A percentile compares a stretch with the other conserved stretches of the same genome.
Evolutionary conservation across 495 filamentous ascomycete species (phyloP).

Genomic region (Podospora conica): DNA sequence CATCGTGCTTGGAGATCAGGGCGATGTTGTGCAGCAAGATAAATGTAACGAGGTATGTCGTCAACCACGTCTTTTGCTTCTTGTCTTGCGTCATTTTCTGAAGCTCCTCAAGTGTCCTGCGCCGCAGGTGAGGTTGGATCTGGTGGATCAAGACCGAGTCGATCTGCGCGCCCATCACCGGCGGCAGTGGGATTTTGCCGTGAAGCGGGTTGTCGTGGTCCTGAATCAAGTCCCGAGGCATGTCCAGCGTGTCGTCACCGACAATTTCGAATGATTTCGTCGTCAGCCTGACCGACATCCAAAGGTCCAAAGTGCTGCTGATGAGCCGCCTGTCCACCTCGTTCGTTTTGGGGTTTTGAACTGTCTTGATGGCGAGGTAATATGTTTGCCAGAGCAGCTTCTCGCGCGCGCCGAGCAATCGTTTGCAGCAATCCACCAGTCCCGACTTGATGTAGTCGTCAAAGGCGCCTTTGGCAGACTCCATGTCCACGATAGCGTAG

Average conservation of each 20-base stretch:
- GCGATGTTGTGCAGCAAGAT: slow-evolving; percentile 54
- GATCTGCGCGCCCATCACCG: slow-evolving; percentile 55
- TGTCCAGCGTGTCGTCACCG: slow-evolving; percentile 49
- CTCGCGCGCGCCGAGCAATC: slow-evolving; percentile 31
- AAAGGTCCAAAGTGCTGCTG: slow-evolving; percentile 45
- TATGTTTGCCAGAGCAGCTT: slow-evolving; percentile 41
- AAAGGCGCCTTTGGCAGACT: slow-evolving; percentile 38
- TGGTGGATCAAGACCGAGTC: slow-evolving; percentile 52
- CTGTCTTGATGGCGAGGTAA: slow-evolving; percentile 30
- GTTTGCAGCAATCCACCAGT: slow-evolving; percentile 35
- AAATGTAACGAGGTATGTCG: slow-evolving; percentile 52
- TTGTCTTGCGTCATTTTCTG: slow-evolving; percentile 52
- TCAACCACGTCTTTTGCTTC: slow-evolving; percentile 51
- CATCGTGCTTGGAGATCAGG: slow-evolving; percentile 51
- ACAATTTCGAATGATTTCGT: slow-evolving; percentile 51
- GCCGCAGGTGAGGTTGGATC: slow-evolving; percentile 48
- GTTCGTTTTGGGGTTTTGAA: slow-evolving; percentile 22
- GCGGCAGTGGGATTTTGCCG: slow-evolving; percentile 50
- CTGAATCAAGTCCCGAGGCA: slow-evolving; percentile 40
- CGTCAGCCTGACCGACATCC: slow-evolving; percentile 52
- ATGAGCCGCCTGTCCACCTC: slow-evolving; percentile 39
- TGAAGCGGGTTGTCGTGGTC: slow-evolving; percentile 44
- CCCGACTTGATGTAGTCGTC: slow-evolving; percentile 37
- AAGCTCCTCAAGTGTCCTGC: slow-evolving; percentile 48
- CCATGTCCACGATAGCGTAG: slow-evolving; percentile 45